A percentile compares a stretch with the other conserved stretches of the same genome.
phyloP scores from a whole-genome alignment of 1,284 basidiomycete genomes.

The Phellinidium pouzarii region DNA sequence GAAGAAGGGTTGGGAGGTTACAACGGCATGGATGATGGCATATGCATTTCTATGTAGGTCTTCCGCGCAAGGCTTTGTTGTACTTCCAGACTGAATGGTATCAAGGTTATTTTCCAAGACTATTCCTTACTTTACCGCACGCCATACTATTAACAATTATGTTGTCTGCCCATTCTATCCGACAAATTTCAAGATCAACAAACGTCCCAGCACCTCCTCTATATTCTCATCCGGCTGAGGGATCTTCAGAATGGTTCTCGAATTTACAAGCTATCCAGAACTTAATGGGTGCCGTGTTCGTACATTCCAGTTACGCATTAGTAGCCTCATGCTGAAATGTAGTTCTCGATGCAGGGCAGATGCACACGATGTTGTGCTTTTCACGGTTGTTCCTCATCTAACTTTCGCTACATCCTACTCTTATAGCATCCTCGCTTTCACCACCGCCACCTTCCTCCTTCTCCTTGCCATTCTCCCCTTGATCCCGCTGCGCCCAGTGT shows the following conservation, averaged over 20 bases:
- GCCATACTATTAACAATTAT: conserved; percentile 47
- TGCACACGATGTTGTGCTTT: conserved; percentile 32
- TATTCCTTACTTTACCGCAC: conserved; percentile 61
- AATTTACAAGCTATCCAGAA: conserved; percentile 78
- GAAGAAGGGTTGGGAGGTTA: conserved; percentile 62
- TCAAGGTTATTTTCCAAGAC: conserved; percentile 60
- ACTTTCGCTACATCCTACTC: conserved; percentile 51
- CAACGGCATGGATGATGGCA: conserved; percentile 55
- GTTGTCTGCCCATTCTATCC: conserved; percentile 47
- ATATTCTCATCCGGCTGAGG: conserved; percentile 40
- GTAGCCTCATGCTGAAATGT: not conserved
- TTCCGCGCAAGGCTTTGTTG: conserved; percentile 1
- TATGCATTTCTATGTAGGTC: conserved; percentile 67
- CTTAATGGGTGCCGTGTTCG: conserved; percentile 69
- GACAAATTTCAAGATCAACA: conserved; percentile 17
- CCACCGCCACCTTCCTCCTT: conserved; percentile 39
- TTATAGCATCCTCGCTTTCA: conserved; percentile 42
- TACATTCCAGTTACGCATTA: conserved; percentile 14
- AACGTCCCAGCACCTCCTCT: conserved; percentile 30
- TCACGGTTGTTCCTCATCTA: conserved; percentile 34
- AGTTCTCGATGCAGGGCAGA: conserved; percentile 37
- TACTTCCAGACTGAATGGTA: not conserved
- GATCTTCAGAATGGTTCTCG: conserved; percentile 64
- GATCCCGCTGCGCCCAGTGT: conserved; percentile 53
- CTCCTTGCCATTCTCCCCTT: conserved; percentile 39